Percentiles rank a stretch among this genome's conserved stretches.
Conservation (phyloP, 2,329 filamentous ascomycete species). For the Grosmannia serpens region DNA sequence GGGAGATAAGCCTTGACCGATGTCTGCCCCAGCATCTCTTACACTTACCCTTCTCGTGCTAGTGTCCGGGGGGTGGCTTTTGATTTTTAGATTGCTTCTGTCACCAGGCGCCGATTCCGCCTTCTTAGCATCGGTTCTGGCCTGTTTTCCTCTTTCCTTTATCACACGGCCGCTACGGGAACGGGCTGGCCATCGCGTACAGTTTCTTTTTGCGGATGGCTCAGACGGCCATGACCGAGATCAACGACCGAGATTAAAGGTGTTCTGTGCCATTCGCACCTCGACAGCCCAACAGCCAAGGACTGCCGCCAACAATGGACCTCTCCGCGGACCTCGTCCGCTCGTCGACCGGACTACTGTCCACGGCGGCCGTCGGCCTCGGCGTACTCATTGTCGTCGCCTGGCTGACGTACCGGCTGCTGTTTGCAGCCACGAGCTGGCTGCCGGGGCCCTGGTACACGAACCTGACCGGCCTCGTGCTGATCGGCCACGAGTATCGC, state of each 20-base stretch:
- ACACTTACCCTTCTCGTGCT: not conserved
- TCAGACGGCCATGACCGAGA: too few relatives aligned
- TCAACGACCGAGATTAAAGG: too few relatives aligned
- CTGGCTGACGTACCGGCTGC: conserved; percentile 1
- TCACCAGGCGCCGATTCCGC: not conserved
- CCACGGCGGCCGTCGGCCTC: not conserved
- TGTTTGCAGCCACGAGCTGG: not conserved
- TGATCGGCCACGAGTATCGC: conserved; percentile 3
- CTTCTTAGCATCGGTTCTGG: too few relatives aligned
- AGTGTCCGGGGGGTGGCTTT: not conserved
- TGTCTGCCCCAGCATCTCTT: not conserved
- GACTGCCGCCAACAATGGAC: not conserved
- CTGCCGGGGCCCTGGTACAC: conserved; percentile 8
- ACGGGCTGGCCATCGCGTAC: too few relatives aligned
- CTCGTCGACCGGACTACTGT: not conserved
- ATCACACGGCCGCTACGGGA: too few relatives aligned
- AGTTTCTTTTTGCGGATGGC: too few relatives aligned
- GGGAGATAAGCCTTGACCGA: not conserved
- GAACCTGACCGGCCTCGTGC: not conserved
- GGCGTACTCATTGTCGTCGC: not conserved
- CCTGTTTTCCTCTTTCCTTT: not conserved
- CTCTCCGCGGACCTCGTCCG: not conserved
- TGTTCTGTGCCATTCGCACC: too few relatives aligned
- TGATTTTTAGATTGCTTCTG: not conserved
- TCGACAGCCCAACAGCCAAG: not conserved